A percentile compares a stretch with the other conserved stretches of the same genome.
Conservation (phyloP, 1,284 basidiomycete species). For the Apiotrichum laibachii region DNA sequence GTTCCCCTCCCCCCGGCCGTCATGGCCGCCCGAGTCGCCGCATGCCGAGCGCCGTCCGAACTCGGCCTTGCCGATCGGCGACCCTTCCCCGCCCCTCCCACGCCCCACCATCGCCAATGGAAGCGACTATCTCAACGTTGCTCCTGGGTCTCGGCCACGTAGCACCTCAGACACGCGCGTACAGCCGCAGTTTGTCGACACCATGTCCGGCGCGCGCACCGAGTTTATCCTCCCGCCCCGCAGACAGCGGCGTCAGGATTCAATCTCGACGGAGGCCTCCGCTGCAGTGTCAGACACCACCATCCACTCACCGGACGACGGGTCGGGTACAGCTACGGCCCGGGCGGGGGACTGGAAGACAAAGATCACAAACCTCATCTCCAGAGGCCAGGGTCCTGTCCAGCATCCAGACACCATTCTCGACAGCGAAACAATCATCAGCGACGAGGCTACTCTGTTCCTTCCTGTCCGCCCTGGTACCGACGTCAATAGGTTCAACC, state of each 20-base stretch:
- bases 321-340: constrained; percentile 28
- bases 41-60: no score
- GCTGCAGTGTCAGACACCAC: constrained; percentile 28
- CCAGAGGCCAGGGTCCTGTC: constrained; percentile 3
- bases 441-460: constrained; percentile 43
- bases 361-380: constrained; percentile 31
- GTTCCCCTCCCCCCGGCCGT: constrained; percentile 24
- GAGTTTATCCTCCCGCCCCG: constrained; percentile 10
- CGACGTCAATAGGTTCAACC: constrained; percentile 17
- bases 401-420: neutral
- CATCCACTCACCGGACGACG: constrained; percentile 24
- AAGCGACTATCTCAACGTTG: neutral
- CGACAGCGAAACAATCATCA: constrained; percentile 11
- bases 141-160: neutral
- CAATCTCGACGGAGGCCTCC: neutral
- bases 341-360: constrained; percentile 31
- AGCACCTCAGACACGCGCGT: neutral
- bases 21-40: constrained; percentile 1
- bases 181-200: neutral
- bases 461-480: constrained; percentile 10
- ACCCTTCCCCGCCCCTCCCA: no score
- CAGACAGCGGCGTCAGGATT: neutral
- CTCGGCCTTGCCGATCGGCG: no score
- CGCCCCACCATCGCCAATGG: neutral
- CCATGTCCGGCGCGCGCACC: neutral